Percentiles rank a stretch among this genome's conserved stretches.
Conservation (phyloP, 345 rosid genomes). For the Gossypium turneri region DNA sequence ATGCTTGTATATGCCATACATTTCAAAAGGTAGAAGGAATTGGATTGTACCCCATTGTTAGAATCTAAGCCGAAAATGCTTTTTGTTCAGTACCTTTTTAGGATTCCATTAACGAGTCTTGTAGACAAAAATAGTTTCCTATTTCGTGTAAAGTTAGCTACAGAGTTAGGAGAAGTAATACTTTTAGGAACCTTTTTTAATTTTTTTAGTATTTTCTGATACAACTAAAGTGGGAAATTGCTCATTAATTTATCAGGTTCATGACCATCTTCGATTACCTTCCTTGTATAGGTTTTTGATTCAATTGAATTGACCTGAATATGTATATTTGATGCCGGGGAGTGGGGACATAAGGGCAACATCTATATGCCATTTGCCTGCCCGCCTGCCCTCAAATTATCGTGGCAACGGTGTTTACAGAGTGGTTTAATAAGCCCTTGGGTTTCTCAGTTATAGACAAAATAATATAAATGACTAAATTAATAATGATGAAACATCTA, state of each 20-base stretch:
- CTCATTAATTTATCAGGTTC: not conserved
- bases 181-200: not conserved
- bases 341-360: no score
- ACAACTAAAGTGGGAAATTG: not conserved
- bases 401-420: no score
- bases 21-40: constrained; percentile 12
- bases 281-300: not conserved
- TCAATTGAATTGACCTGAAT: not conserved
- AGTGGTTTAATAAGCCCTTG: not conserved
- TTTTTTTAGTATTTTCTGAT: not conserved
- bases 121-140: constrained; percentile 6
- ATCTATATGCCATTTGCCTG: no score
- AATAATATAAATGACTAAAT: not conserved
- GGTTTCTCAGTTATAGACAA: constrained; percentile 14
- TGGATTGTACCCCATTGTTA: constrained; percentile 11
- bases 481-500: not conserved
- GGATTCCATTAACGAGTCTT: constrained; percentile 17
- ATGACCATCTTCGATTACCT: constrained; percentile 3
- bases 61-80: constrained; percentile 21
- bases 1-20: constrained; percentile 5
- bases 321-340: no score
- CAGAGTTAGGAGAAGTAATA: not conserved
- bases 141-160: constrained; percentile 1
- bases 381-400: no score
- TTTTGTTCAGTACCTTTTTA: constrained; percentile 16